These are phyloP conservation scores for Asterophora parasitica DNA, from an alignment of 768 basidiomycete genomes.

Conservation along the genomic window DNA sequence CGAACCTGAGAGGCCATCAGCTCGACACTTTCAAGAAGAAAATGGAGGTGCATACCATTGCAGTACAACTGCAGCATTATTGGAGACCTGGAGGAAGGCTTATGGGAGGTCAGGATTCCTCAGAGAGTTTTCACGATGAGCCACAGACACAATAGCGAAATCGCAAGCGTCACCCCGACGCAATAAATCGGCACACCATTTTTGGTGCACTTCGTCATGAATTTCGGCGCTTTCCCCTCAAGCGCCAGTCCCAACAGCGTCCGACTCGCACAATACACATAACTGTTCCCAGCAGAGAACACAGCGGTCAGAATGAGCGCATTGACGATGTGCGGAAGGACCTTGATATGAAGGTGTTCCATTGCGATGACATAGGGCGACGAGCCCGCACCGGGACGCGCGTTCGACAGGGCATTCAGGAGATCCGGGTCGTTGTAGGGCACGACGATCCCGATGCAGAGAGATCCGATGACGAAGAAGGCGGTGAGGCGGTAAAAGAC, in stretches of 20 bases:
- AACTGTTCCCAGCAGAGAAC: conserved; percentile 71
- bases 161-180: conserved; percentile 36
- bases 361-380: conserved; percentile 89
- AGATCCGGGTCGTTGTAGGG: conserved; percentile 64
- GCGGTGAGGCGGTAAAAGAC: conserved; percentile 76
- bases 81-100: conserved; percentile 49
- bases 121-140: neutral
- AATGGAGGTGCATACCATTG: conserved; percentile 31
- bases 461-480: conserved; percentile 72
- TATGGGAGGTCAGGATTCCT: neutral
- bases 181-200: conserved; percentile 57
- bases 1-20: conserved; percentile 29
- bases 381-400: conserved; percentile 51
- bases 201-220: conserved; percentile 49
- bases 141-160: conserved; percentile 34
- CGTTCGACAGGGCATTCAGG: conserved; percentile 48
- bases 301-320: conserved; percentile 61
- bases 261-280: conserved; percentile 56
- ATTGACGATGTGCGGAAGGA: conserved; percentile 68
- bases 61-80: conserved; percentile 41
- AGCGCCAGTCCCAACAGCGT: conserved; percentile 53
- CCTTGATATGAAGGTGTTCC: conserved; percentile 58
- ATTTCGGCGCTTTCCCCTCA: conserved; percentile 51
- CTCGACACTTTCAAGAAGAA: neutral
- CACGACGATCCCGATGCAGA: conserved; percentile 74